Percentiles rank a stretch among this genome's conserved stretches.
phyloP scores from a whole-genome alignment of 1,284 basidiomycete species.

The Gymnopus androsaceus region DNA sequence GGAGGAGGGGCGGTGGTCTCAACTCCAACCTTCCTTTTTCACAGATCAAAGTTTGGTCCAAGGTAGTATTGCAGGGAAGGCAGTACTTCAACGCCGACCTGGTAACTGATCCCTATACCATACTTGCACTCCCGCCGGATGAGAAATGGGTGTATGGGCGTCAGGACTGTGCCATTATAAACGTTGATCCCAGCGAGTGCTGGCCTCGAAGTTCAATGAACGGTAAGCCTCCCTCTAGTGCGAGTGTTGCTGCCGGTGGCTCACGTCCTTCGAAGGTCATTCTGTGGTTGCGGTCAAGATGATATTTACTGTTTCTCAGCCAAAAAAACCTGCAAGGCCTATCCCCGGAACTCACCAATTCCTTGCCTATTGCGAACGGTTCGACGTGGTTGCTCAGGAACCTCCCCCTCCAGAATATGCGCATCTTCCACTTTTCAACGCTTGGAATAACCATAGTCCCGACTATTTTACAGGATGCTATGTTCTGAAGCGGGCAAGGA shows the following conservation, averaged over 20 bases:
- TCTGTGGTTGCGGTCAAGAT: background rate
- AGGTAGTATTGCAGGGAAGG: background rate
- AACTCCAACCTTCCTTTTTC: background rate
- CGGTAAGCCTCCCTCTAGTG: background rate
- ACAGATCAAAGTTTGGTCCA: background rate
- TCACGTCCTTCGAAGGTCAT: background rate
- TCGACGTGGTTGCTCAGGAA: background rate
- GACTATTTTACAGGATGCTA: background rate
- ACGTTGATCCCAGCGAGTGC: background rate
- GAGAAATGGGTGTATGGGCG: background rate
- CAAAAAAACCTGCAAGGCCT: background rate
- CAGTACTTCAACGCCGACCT: background rate
- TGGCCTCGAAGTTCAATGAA: conserved; percentile 1
- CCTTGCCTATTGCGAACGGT: background rate
- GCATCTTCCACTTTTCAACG: background rate
- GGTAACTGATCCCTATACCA: background rate
- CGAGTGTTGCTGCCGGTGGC: background rate
- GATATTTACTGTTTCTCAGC: background rate
- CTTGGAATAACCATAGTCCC: background rate
- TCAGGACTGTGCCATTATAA: background rate
- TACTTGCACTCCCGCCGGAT: background rate
- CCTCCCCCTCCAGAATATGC: background rate
- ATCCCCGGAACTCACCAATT: background rate
- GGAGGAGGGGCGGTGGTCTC: background rate
- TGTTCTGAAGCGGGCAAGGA: background rate